Percentiles rank a stretch among this genome's conserved stretches.
phyloP scores from a whole-genome alignment of 192 early-diverging fungal species.

The Bifiguratus adelaidae region DNA sequence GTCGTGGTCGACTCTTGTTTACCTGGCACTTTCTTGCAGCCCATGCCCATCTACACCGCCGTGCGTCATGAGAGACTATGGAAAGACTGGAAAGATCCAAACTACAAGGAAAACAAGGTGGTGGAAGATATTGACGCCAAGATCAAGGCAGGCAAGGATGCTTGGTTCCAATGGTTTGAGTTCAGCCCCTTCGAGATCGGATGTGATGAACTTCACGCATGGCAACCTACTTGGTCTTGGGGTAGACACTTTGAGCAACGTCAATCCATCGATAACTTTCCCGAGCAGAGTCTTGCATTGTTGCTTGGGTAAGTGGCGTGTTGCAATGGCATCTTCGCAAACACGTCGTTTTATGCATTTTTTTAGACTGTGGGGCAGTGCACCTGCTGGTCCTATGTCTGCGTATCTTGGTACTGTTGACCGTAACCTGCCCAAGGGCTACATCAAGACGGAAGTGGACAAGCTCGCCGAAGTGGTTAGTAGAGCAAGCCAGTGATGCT shows the following conservation, averaged over 20 bases:
- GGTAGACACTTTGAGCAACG: slow-evolving; percentile 60
- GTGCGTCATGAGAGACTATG: slow-evolving; percentile 46
- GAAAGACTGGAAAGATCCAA: slow-evolving; percentile 20
- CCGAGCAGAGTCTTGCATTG: slow-evolving; percentile 59
- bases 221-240: slow-evolving; percentile 69
- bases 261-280: slow-evolving; percentile 38
- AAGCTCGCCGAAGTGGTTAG: neutral
- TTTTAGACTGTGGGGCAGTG: neutral
- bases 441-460: neutral
- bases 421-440: neutral
- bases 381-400: neutral
- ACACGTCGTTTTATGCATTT: neutral
- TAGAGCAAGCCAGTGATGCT: no score
- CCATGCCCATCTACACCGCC: slow-evolving; percentile 64
- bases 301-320: slow-evolving; percentile 41
- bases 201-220: slow-evolving; percentile 55
- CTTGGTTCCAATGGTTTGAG: slow-evolving; percentile 66
- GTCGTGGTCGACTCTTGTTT: no score
- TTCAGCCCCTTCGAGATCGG: slow-evolving; percentile 62
- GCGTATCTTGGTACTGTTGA: neutral
- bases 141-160: slow-evolving; percentile 12
- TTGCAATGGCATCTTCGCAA: neutral
- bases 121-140: slow-evolving; percentile 7
- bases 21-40: no score
- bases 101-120: slow-evolving; percentile 6